Base-by-base conservation (phyloP, 2,329 filamentous ascomycete genomes). In the Cryoendolithus antarcticus region DNA sequence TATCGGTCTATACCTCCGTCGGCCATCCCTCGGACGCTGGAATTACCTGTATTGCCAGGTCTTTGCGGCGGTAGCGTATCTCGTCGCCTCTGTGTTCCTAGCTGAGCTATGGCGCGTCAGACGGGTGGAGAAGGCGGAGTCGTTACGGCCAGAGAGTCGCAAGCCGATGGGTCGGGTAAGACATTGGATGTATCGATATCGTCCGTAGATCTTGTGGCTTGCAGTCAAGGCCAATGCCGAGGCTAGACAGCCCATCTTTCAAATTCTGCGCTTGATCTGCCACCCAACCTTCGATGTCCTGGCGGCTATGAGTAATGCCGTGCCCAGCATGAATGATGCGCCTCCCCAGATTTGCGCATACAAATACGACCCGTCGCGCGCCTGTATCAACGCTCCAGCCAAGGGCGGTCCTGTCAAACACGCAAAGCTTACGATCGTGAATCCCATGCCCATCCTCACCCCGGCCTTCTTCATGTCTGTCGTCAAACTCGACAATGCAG, bases 381-480 rank as follows among this genome's bases (percentile, higher is more conserved):
- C 51, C 34, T 64, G 56, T 6, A 70, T 64, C 39, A 70, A 35
- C 1, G 63, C 63, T 3, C 67, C 67, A 1, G 65, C 66, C n/a
- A 43, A 28, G 30, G 41, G 41, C 4, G 66, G 64, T 0, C 67
- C 67, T 3, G 63, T 64, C 30, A 70, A 51, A 11, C 57, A 60
- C 0, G 64, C 64, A 21, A 70, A 47, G 6, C 62, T 64, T 8
- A 67, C 61, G 19, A 69, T 57, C 0, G 57, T 59, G 40, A 70
- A 66, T 0, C 65, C 64, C 62, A 69, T 69, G 0, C 67, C 67
- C 45, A 68, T 64, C 10, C 67, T 53, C 2, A 64, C 62, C 0
- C 67, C 67, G 0, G 62, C 57, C 39, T 67, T 67, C 24, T 57
- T 63, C 48, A 67, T 46, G 44, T 70, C 66, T n/a, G 58, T 61